Evolutionary conservation across 441 rosid genomes (phyloP).

Genomic region (Euphorbia celastroides): DNA sequence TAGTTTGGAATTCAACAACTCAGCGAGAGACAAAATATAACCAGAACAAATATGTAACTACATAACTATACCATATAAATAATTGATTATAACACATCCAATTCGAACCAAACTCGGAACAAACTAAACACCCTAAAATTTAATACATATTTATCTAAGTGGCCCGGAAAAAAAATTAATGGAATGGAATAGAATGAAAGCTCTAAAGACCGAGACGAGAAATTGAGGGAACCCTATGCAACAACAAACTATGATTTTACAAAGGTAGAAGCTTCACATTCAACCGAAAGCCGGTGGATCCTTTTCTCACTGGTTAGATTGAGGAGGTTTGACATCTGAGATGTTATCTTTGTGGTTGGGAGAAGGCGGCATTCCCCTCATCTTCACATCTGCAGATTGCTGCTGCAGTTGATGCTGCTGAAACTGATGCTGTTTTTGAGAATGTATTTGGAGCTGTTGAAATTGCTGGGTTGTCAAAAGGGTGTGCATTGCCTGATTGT

Average conservation of each 20-base stretch:
- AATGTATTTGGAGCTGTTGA: slow-evolving; percentile 91
- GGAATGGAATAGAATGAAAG: background rate
- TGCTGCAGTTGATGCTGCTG: slow-evolving; percentile 52
- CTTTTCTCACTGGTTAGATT: slow-evolving; percentile 30
- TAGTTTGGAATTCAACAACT: slow-evolving; percentile 11
- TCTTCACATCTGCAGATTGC: slow-evolving; percentile 42
- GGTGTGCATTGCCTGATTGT: slow-evolving; percentile 83
- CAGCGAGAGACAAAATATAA: background rate
- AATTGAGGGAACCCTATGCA: slow-evolving; percentile 23
- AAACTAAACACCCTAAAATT: slow-evolving; percentile 22
- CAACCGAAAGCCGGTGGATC: background rate
- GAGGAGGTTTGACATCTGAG: slow-evolving; percentile 30
- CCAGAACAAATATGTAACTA: background rate
- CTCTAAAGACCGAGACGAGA: background rate
- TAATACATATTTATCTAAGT: slow-evolving; percentile 15
- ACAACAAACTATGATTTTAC: slow-evolving; percentile 20
- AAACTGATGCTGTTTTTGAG: slow-evolving; percentile 78
- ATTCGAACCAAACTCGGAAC: slow-evolving; percentile 10
- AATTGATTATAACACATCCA: slow-evolving; percentile 3
- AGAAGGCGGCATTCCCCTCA: slow-evolving; percentile 51
- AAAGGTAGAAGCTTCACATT: background rate
- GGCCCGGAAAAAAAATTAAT: slow-evolving; percentile 11
- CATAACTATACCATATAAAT: background rate
- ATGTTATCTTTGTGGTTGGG: slow-evolving; percentile 49
- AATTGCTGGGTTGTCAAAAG: slow-evolving; percentile 77